phyloP scores from a whole-genome alignment of 2,329 filamentous ascomycete genomes.

The Botrytis fabae region DNA sequence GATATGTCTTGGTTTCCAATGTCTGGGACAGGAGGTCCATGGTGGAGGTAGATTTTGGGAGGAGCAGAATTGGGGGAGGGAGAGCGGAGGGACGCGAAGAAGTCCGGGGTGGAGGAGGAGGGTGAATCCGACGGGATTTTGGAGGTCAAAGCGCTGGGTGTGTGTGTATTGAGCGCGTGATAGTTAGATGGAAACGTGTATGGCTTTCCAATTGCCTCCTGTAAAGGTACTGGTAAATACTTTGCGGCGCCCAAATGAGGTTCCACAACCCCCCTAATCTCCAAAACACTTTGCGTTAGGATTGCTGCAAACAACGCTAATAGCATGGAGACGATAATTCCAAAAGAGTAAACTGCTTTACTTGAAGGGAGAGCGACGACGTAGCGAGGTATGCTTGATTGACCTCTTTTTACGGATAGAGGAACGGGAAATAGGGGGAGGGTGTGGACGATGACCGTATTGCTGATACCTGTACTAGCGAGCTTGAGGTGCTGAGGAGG shows the following conservation, averaged over 20 bases:
- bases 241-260: conserved; percentile 33
- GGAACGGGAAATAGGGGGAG: conserved; percentile 40
- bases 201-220: conserved; percentile 36
- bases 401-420: conserved; percentile 35
- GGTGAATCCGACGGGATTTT: not conserved
- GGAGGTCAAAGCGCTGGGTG: not conserved
- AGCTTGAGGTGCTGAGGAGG: conserved; percentile 39
- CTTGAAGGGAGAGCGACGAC: conserved; percentile 38
- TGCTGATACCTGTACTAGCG: conserved; percentile 40
- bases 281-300: conserved; percentile 38
- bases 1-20: not conserved
- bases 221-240: conserved; percentile 32
- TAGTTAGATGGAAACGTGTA: conserved; percentile 29
- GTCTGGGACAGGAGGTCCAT: not conserved
- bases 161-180: not conserved
- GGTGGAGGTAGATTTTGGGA: not conserved
- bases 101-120: not conserved
- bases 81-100: conserved; percentile 18
- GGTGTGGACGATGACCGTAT: conserved; percentile 42
- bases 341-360: conserved; percentile 32
- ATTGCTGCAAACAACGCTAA: conserved; percentile 33
- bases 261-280: conserved; percentile 36
- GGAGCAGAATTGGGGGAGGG: not conserved
- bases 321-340: conserved; percentile 31
- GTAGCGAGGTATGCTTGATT: conserved; percentile 39